A percentile compares a stretch with the other conserved stretches of the same genome.
Conservation (phyloP, 2,329 filamentous ascomycete species). For the Neocatenulostroma microsporum region DNA sequence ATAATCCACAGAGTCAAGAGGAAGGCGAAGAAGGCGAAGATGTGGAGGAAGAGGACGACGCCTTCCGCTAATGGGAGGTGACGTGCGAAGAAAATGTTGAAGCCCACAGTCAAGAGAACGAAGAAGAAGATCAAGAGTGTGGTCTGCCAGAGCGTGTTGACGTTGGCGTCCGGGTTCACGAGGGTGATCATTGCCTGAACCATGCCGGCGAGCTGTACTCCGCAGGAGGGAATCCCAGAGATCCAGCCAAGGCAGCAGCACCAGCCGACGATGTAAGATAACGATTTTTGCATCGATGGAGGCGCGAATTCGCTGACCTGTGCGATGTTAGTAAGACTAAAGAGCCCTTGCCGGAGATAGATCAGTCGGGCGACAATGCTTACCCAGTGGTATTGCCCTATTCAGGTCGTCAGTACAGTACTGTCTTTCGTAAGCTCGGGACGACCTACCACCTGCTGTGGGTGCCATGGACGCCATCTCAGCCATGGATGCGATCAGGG, state of each 20-base stretch:
- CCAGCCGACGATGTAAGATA: slow-evolving; percentile 42
- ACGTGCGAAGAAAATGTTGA: slow-evolving; percentile 31
- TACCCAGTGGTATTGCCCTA: slow-evolving; percentile 20
- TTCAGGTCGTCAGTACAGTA: neutral
- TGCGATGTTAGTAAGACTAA: too few species aligned
- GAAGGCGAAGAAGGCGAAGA: slow-evolving; percentile 40
- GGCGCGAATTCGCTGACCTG: slow-evolving; percentile 38
- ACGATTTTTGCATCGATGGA: slow-evolving; percentile 33
- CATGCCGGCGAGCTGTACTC: slow-evolving; percentile 23
- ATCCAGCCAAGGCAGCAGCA: slow-evolving; percentile 30
- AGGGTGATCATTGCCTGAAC: slow-evolving; percentile 26
- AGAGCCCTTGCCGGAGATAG: too few species aligned
- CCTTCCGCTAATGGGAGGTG: slow-evolving; percentile 29
- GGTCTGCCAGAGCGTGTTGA: slow-evolving; percentile 22
- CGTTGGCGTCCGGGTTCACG: slow-evolving; percentile 20
- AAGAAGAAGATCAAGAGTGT: slow-evolving; percentile 27
- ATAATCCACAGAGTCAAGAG: slow-evolving; percentile 33
- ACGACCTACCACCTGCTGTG: slow-evolving; percentile 18
- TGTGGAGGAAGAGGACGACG: slow-evolving; percentile 33
- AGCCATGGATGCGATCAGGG: slow-evolving; percentile 26
- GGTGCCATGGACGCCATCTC: slow-evolving; percentile 29
- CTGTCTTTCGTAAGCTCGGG: neutral
- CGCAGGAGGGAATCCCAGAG: slow-evolving; percentile 25
- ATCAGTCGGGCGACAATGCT: slow-evolving; percentile 8
- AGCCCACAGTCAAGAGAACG: slow-evolving; percentile 25